Conservation (phyloP, 2,329 filamentous ascomycete genomes). For the Pseudogymnoascus sp. region DNA sequence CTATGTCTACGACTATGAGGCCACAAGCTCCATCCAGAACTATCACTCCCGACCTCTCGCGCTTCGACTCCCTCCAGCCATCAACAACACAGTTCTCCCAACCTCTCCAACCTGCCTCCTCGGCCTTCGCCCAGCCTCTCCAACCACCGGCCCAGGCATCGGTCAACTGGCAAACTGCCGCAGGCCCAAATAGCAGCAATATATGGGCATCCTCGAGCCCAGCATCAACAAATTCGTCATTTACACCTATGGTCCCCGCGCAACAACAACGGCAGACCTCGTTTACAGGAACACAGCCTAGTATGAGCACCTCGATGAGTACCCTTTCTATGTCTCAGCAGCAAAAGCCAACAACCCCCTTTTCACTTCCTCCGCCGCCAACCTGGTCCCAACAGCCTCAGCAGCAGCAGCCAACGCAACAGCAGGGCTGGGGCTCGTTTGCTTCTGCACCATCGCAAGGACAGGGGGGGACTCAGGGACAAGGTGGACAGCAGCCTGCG, state of each 20-base stretch:
- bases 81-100: conserved; percentile 55
- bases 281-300: conserved; percentile 26
- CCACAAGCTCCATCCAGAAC: conserved; percentile 40
- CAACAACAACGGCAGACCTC: conserved; percentile 18
- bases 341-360: conserved; percentile 35
- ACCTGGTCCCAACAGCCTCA: conserved; percentile 24
- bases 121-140: background rate
- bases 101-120: conserved; percentile 39
- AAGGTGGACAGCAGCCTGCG: conserved; percentile 17
- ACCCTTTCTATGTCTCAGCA: conserved; percentile 41
- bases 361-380: conserved; percentile 50
- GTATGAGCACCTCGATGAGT: conserved; percentile 38
- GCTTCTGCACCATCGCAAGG: conserved; percentile 23
- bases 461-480: conserved; percentile 14
- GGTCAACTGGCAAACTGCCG: conserved; percentile 13
- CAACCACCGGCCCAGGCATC: background rate
- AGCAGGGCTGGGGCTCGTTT: conserved; percentile 14
- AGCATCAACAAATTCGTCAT: conserved; percentile 20
- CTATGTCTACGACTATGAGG: conserved; percentile 28
- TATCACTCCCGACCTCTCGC: conserved; percentile 49
- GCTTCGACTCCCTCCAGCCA: conserved; percentile 48
- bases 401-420: conserved; percentile 21
- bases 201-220: conserved; percentile 23
- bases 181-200: conserved; percentile 18
- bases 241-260: conserved; percentile 15